Percentiles rank a stretch among this genome's conserved stretches.
phyloP scores from a whole-genome alignment of 371 early-diverging fungal species.

The Mucor racemosus region DNA sequence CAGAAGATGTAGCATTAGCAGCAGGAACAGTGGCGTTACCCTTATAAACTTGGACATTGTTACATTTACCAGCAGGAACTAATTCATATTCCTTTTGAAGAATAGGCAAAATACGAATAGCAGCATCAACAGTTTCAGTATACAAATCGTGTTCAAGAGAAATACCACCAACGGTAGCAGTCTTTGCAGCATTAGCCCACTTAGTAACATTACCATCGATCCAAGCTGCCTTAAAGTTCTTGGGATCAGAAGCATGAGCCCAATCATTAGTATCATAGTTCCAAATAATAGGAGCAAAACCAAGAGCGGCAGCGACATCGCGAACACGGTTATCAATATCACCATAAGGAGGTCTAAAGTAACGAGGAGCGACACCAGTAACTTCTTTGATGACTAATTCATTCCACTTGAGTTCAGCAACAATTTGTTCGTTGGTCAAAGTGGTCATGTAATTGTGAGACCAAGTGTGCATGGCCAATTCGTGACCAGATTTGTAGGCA shows the following conservation, averaged over 20 bases:
- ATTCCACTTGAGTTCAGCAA: constrained; percentile 69
- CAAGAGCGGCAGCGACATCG: constrained; percentile 49
- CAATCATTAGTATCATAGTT: constrained; percentile 54
- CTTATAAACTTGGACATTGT: constrained; percentile 35
- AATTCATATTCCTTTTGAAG: constrained; percentile 34
- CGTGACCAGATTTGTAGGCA: constrained; percentile 51
- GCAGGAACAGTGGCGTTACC: constrained; percentile 14
- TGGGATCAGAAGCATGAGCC: constrained; percentile 28
- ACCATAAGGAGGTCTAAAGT: constrained; percentile 66
- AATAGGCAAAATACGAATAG: constrained; percentile 41
- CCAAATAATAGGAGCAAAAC: constrained; percentile 55
- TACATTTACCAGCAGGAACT: constrained; percentile 36
- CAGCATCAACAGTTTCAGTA: constrained; percentile 42
- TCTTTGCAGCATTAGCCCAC: constrained; percentile 40
- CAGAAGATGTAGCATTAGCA: constrained; percentile 12
- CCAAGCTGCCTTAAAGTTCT: constrained; percentile 24
- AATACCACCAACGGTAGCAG: constrained; percentile 39
- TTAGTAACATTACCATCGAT: constrained; percentile 44
- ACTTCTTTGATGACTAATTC: constrained; percentile 63
- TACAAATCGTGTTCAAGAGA: constrained; percentile 54
- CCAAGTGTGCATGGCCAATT: constrained; percentile 64
- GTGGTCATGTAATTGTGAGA: constrained; percentile 67
- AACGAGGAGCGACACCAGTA: constrained; percentile 64
- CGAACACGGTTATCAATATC: constrained; percentile 60
- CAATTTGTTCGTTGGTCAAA: constrained; percentile 62